Evolutionary conservation across 768 basidiomycete genomes (phyloP).

Genomic region (Tylopilus vinaceipallidus): DNA sequence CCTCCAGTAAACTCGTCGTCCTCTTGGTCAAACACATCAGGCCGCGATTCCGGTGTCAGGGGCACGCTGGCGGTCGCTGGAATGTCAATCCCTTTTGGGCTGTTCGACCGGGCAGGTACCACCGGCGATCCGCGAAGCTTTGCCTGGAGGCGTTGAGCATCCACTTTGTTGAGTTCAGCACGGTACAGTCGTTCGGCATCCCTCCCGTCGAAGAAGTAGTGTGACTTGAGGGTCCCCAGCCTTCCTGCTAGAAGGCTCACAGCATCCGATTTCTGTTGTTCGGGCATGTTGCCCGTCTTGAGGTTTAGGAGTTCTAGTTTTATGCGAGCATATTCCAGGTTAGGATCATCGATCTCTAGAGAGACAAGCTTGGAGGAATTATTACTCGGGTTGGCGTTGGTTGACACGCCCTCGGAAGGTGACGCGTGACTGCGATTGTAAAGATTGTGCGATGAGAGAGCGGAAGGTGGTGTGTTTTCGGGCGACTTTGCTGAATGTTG

Average conservation of each 20-base stretch:
- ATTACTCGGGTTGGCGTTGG: conserved; percentile 5
- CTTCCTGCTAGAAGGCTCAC: conserved; percentile 43
- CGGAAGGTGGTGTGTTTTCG: conserved; percentile 22
- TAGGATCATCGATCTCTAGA: conserved; percentile 53
- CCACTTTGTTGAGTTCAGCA: conserved; percentile 49
- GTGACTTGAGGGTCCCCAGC: conserved; percentile 45
- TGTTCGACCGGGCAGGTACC: background rate
- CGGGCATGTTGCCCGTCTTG: conserved; percentile 33
- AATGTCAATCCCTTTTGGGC: background rate
- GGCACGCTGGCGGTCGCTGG: background rate
- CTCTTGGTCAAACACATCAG: conserved; percentile 55
- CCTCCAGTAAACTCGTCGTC: conserved; percentile 53
- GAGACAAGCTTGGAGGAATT: conserved; percentile 31
- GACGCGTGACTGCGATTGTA: background rate
- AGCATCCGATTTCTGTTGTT: conserved; percentile 25
- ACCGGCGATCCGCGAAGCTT: conserved; percentile 35
- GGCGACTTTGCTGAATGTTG: background rate
- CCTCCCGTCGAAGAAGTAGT: conserved; percentile 70
- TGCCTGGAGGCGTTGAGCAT: conserved; percentile 43
- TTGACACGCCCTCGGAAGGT: conserved; percentile 2
- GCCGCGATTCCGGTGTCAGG: background rate
- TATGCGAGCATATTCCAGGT: conserved; percentile 57
- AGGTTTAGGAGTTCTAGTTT: conserved; percentile 56
- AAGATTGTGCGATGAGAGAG: conserved; percentile 32
- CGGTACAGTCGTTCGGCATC: conserved; percentile 62